Percentiles rank a stretch among this genome's conserved stretches.
phyloP scores from a whole-genome alignment of 106 monocot species.

The Cymbidium sinense region DNA sequence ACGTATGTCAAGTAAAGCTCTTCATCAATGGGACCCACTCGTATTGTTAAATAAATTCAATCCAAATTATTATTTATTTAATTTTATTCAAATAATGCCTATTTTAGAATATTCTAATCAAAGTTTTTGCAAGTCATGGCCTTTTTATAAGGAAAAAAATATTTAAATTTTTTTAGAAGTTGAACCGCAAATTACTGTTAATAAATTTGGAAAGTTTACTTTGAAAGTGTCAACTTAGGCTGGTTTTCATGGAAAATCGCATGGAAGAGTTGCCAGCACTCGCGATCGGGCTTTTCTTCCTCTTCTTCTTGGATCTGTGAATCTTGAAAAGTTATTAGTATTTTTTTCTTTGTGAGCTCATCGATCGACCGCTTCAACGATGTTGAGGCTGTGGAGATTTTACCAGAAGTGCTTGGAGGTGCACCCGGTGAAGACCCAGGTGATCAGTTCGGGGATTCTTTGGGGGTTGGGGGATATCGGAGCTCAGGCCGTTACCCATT shows the following conservation, averaged over 20 bases:
- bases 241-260: neutral
- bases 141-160: no score
- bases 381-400: conserved; percentile 84
- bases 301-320: neutral
- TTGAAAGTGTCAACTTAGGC: no score
- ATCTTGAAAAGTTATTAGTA: neutral
- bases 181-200: no score
- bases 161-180: no score
- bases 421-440: conserved; percentile 93
- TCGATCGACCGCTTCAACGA: neutral
- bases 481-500: conserved; percentile 82
- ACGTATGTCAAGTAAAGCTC: no score
- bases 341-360: neutral
- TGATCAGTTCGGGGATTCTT: conserved; percentile 82
- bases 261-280: neutral
- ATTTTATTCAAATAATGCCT: no score
- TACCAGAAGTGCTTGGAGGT: conserved; percentile 68
- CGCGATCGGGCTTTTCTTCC: neutral
- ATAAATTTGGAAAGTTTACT: no score
- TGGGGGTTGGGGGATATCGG: conserved; percentile 92
- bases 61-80: no score
- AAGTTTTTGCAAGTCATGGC: no score
- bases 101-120: no score
- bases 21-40: no score
- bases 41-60: no score